phyloP scores from a whole-genome alignment of 257 asterid genomes.

The Gentiana macrophylla region DNA sequence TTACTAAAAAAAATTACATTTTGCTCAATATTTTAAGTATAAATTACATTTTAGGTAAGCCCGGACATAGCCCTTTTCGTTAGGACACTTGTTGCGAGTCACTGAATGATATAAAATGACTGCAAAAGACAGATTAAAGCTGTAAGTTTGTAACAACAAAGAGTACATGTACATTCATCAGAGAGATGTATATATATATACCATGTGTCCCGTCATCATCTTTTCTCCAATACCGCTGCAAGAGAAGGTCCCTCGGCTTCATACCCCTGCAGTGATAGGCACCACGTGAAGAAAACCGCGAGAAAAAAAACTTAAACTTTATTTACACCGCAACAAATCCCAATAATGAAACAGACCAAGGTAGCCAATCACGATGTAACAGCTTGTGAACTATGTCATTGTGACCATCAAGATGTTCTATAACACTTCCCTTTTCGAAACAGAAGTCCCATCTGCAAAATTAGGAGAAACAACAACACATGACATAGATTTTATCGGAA shows the following conservation, averaged over 20 bases:
- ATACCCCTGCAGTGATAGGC: constrained; percentile 62
- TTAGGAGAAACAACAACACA: background rate
- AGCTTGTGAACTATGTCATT: constrained; percentile 83
- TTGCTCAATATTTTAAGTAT: constrained; percentile 33
- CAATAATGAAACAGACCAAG: constrained; percentile 47
- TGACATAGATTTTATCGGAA: no score
- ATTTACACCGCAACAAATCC: no score
- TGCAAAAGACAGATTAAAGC: constrained; percentile 26
- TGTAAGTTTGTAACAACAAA: no score
- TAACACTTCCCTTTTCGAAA: constrained; percentile 65
- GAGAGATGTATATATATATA: constrained; percentile 6
- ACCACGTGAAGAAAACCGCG: constrained; percentile 1
- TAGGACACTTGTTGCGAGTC: constrained; percentile 75
- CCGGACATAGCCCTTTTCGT: constrained; percentile 69
- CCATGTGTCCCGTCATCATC: constrained; percentile 98
- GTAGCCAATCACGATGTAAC: constrained; percentile 74
- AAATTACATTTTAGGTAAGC: constrained; percentile 99
- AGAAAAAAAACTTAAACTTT: no score
- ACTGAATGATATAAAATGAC: constrained; percentile 89
- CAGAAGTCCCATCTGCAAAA: constrained; percentile 91
- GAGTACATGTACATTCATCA: no score
- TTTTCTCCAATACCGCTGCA: constrained; percentile 95
- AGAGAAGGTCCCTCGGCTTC: constrained; percentile 77
- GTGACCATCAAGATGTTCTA: constrained; percentile 95
- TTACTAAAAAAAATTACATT: background rate